These are phyloP conservation scores for Sodiomyces alkalinus DNA, from an alignment of 2,329 filamentous ascomycete genomes.

Conservation along the genomic window DNA sequence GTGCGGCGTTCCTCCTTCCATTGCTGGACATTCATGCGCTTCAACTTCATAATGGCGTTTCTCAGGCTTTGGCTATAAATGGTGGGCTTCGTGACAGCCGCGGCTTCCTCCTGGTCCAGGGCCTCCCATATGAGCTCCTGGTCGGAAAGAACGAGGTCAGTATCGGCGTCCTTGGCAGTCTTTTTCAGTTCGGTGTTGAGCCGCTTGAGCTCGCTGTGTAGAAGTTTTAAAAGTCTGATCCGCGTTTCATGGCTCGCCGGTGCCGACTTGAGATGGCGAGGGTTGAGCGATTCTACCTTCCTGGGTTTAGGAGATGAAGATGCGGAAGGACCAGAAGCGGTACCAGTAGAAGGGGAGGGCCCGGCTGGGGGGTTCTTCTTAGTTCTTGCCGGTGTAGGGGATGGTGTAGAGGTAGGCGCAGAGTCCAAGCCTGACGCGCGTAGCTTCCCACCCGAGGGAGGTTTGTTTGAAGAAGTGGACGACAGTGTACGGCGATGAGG, in stretches of 20 bases:
- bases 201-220: constrained; percentile 51
- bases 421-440: too few species aligned
- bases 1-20: constrained; percentile 50
- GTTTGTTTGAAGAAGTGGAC: too few species aligned
- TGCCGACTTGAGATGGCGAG: constrained; percentile 43
- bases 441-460: too few species aligned
- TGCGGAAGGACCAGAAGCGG: constrained; percentile 4
- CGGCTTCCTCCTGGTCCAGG: constrained; percentile 64
- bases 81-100: constrained; percentile 47
- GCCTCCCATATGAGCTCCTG: constrained; percentile 54
- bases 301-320: constrained; percentile 7
- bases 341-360: not conserved
- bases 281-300: constrained; percentile 45
- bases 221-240: constrained; percentile 40
- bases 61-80: constrained; percentile 80
- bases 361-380: too few species aligned
- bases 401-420: too few species aligned
- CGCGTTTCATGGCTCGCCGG: constrained; percentile 43
- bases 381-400: too few species aligned
- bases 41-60: constrained; percentile 60
- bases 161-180: constrained; percentile 28
- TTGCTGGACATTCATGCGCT: constrained; percentile 54
- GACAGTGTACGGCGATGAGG: too few species aligned
- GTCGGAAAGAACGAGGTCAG: constrained; percentile 40
- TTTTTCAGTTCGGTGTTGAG: constrained; percentile 50